A percentile compares a stretch with the other conserved stretches of the same genome.
Conservation (phyloP, 768 basidiomycete genomes). For the Tylopilus balloui region DNA sequence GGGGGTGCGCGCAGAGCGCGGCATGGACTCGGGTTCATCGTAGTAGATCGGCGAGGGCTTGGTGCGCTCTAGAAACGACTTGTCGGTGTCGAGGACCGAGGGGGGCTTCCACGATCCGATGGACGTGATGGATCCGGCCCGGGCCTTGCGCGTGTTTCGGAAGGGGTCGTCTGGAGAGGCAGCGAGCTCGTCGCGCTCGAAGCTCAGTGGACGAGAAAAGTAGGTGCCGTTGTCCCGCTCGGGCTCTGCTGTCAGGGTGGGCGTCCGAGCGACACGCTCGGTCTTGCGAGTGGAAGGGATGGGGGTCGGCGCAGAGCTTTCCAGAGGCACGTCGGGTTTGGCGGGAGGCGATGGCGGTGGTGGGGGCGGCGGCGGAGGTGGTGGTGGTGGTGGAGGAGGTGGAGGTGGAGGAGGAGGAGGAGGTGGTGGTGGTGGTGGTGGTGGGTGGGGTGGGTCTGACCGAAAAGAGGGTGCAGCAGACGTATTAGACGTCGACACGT, state of each 20-base stretch:
- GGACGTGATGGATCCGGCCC: conserved; percentile 27
- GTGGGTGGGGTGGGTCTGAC: background rate
- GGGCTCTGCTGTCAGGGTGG: conserved; percentile 17
- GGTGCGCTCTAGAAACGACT: conserved; percentile 19
- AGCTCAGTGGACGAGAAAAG: conserved; percentile 13
- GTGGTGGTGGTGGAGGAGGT: background rate
- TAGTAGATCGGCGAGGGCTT: conserved; percentile 18
- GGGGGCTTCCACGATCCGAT: conserved; percentile 27
- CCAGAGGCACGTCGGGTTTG: conserved; percentile 1
- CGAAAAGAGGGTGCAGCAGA: conserved; percentile 4
- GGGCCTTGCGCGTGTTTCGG: conserved; percentile 19
- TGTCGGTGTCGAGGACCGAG: conserved; percentile 22
- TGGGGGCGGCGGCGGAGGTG: background rate
- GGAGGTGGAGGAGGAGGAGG: background rate
- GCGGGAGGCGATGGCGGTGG: background rate
- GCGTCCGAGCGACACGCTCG: conserved; percentile 17
- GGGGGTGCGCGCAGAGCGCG: conserved; percentile 17
- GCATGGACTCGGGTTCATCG: conserved; percentile 30
- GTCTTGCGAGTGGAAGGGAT: conserved; percentile 8
- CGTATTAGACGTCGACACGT: background rate
- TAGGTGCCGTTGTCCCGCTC: conserved; percentile 21
- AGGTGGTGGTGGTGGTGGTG: background rate
- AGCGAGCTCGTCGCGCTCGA: conserved; percentile 21
- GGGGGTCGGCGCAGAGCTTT: background rate
- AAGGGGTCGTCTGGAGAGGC: conserved; percentile 18